Conservation (phyloP, 306 rosid species). For the Sicyos baderoa region DNA sequence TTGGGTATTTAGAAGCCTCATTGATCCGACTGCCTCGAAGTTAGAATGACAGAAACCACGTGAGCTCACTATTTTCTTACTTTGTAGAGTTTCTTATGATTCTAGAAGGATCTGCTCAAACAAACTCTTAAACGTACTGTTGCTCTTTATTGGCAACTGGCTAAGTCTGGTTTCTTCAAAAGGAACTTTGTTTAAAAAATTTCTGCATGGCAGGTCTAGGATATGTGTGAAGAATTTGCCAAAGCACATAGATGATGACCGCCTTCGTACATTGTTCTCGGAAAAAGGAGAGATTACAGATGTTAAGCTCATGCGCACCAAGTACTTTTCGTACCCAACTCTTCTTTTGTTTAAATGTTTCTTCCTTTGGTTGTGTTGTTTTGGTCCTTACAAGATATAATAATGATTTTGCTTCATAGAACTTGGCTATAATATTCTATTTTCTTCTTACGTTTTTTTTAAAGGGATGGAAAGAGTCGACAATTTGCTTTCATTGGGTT, state of each 20-base stretch:
- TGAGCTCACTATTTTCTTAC: neutral
- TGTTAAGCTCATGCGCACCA: conserved; percentile 68
- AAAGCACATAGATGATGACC: conserved; percentile 44
- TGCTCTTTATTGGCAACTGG: neutral
- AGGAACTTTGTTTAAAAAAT: neutral
- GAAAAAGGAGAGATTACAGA: conserved; percentile 79
- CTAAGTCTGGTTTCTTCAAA: neutral
- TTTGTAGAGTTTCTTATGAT: neutral
- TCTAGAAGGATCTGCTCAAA: neutral
- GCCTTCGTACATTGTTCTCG: conserved; percentile 52
- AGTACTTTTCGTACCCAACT: conserved; percentile 32
- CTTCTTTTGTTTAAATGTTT: neutral
- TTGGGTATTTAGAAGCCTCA: neutral
- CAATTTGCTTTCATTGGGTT: conserved; percentile 76
- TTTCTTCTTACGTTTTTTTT: neutral
- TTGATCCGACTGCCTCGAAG: neutral
- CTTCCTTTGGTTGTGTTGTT: neutral
- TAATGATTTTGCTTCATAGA: neutral
- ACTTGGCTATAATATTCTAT: neutral
- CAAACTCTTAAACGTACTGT: neutral
- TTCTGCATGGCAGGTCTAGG: conserved; percentile 51
- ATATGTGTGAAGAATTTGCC: conserved; percentile 81
- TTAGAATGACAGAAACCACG: conserved; percentile 11
- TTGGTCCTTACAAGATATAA: conserved; percentile 5
- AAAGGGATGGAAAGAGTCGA: conserved; percentile 68